These are phyloP conservation scores for Suhomyces bokatorum DNA, from an alignment of 1,139 yeast species.

Conservation along the genomic window DNA sequence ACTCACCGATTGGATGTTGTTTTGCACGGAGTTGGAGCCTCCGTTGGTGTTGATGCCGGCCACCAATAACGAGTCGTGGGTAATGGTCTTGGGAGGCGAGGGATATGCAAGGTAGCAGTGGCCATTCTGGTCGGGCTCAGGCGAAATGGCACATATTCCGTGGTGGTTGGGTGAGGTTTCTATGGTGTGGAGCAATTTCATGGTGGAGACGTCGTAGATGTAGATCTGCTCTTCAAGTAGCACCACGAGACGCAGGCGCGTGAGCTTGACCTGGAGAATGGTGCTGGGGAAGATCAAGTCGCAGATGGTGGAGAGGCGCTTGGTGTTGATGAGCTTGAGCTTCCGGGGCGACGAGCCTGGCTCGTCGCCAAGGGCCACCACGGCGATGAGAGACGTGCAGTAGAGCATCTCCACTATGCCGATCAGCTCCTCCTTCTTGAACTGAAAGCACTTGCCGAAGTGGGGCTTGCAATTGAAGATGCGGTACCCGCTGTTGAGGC, in stretches of 20 bases:
- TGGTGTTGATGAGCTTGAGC: slow-evolving; percentile 79
- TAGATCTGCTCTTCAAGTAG: slow-evolving; percentile 82
- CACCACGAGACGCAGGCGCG: slow-evolving; percentile 72
- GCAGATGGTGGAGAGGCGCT: slow-evolving; percentile 68
- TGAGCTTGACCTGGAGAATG: slow-evolving; percentile 74
- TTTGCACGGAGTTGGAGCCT: slow-evolving; percentile 43
- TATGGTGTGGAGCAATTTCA: slow-evolving; percentile 85
- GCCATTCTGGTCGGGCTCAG: slow-evolving; percentile 46
- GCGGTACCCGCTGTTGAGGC: slow-evolving; percentile 73
- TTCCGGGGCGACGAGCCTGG: slow-evolving; percentile 79
- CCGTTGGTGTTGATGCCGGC: slow-evolving; percentile 49
- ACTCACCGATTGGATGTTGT: slow-evolving; percentile 46
- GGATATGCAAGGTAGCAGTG: slow-evolving; percentile 82
- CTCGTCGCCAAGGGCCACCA: slow-evolving; percentile 86
- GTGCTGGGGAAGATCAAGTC: slow-evolving; percentile 89
- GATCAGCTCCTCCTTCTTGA: slow-evolving; percentile 52
- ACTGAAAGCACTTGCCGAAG: slow-evolving; percentile 74
- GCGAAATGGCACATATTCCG: slow-evolving; percentile 66
- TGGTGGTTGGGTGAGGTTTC: slow-evolving; percentile 74
- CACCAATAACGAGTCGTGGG: slow-evolving; percentile 45
- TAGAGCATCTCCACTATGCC: slow-evolving; percentile 89
- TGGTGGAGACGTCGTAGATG: slow-evolving; percentile 82
- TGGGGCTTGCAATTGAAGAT: slow-evolving; percentile 84
- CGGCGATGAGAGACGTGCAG: slow-evolving; percentile 81
- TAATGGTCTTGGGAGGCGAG: slow-evolving; percentile 63